A percentile compares a stretch with the other conserved stretches of the same genome.
phyloP scores from a whole-genome alignment of 768 basidiomycete species.

The Floccularia luteovirens region DNA sequence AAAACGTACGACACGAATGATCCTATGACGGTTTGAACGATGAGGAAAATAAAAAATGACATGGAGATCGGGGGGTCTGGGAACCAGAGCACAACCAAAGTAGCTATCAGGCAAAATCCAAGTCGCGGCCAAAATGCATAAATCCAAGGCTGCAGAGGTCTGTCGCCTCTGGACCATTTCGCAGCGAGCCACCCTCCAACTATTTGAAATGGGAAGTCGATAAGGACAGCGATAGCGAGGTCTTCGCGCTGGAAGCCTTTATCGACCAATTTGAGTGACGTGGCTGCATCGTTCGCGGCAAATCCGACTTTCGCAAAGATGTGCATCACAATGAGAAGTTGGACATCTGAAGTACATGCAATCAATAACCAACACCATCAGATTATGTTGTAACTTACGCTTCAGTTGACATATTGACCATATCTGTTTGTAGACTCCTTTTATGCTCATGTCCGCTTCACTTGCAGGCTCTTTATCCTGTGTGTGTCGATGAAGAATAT shows the following conservation, averaged over 20 bases:
- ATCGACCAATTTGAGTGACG: conserved; percentile 90
- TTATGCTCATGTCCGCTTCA: conserved; percentile 85
- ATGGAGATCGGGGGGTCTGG: conserved; percentile 67
- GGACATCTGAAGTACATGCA: conserved; percentile 61
- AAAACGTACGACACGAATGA: conserved; percentile 69
- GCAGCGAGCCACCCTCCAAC: conserved; percentile 91
- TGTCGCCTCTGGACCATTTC: conserved; percentile 79
- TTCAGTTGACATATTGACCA: conserved; percentile 89
- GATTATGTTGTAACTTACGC: conserved; percentile 42
- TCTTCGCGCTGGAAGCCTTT: conserved; percentile 96
- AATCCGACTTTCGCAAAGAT: conserved; percentile 92
- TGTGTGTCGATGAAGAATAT: not conserved
- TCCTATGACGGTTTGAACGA: conserved; percentile 74
- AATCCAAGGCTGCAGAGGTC: conserved; percentile 82
- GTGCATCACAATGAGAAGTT: conserved; percentile 79
- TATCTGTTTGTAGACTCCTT: conserved; percentile 87
- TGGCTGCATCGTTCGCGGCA: conserved; percentile 88
- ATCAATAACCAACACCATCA: conserved; percentile 1
- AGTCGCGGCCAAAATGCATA: conserved; percentile 88
- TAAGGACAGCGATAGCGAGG: conserved; percentile 87
- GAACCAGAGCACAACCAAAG: conserved; percentile 78
- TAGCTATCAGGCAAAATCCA: conserved; percentile 61
- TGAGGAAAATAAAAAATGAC: conserved; percentile 74
- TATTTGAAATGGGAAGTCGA: conserved; percentile 98
- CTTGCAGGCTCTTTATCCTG: conserved; percentile 71